These are phyloP conservation scores for Gossypium stocksii DNA, from an alignment of 345 rosid species.

Conservation along the genomic window DNA sequence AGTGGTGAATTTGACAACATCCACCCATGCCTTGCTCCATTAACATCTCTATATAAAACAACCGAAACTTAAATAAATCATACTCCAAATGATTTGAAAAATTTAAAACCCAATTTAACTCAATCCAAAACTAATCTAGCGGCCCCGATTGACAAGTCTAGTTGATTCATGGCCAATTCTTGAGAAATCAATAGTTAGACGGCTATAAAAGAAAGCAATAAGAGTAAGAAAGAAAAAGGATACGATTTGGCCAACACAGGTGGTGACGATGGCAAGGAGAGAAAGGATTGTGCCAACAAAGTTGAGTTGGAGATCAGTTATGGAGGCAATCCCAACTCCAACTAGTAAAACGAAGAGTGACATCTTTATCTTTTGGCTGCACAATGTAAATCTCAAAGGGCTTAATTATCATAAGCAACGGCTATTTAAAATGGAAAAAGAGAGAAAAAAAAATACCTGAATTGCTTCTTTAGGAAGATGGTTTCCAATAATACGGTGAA, in stretches of 20 bases:
- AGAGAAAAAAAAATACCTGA: conserved; percentile 45
- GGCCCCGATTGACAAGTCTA: too few species aligned
- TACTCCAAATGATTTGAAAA: too few species aligned
- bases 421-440: background rate
- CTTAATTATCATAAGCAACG: background rate
- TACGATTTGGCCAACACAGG: conserved; percentile 98
- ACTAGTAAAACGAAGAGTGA: conserved; percentile 61
- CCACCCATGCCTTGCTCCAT: too few species aligned
- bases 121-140: too few species aligned
- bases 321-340: conserved; percentile 91
- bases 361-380: conserved; percentile 75
- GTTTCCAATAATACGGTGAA: conserved; percentile 95
- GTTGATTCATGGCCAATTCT: too few species aligned
- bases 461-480: conserved; percentile 78
- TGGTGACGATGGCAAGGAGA: conserved; percentile 75
- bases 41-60: too few species aligned
- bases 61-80: too few species aligned
- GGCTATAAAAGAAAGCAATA: background rate
- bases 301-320: conserved; percentile 97
- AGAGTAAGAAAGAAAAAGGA: conserved; percentile 28
- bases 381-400: conserved; percentile 12
- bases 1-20: too few species aligned
- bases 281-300: conserved; percentile 73
- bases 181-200: background rate
- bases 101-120: too few species aligned